Evolutionary conservation across 169 alveolate species (phyloP), one percentile per base, ranked within the genome.

Genomic region (Plasmodium blacklocki): DNA sequence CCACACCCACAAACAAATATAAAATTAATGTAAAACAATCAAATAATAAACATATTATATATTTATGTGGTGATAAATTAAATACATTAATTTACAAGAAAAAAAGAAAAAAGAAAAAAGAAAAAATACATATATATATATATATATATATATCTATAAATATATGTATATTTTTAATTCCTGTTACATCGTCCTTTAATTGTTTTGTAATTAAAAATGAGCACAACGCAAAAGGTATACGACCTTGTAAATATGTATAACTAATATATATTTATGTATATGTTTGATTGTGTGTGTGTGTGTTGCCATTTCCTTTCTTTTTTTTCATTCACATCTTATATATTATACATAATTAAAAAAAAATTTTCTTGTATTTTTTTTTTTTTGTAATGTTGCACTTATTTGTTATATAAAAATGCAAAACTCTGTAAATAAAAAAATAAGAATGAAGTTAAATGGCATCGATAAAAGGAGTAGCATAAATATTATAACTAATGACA

Each of bases 341-440:
- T 50, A 50, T 12, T n/a, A 50, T n/a, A 50, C 59, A 50, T 50
- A 18, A 26, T 26, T 26, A 26, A 60, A 11, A 39, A 18, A 18
- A 19, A 60, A 60, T 18, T 60, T 11, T 3, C 14, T 15, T 60
- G 32, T 66, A 26, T 52, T 45, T 21, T 52, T 66, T 66, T 62
- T 66, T 74, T 74, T 60, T 66, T n/a, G 89, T 70, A 78, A 49
- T 14, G 54, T 26, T 26, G 29, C 29, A 26, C 29, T 1, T 26
- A 26, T 26, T 26, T 26, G 29, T 26, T 26, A 62, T 58, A 32
- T 67, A 80, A 66, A 66, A 80, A 80, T 80, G 89, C 89, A 80
- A 39, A 72, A 80, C 63, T 12, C 73, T 52, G 90, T 52, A 80
- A 80, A 72, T 58, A 80, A 80, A 80, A 80, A 80, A 54, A 62